Base-by-base conservation (phyloP, 345 rosid species). In the Pseudoturritis turrita region DNA sequence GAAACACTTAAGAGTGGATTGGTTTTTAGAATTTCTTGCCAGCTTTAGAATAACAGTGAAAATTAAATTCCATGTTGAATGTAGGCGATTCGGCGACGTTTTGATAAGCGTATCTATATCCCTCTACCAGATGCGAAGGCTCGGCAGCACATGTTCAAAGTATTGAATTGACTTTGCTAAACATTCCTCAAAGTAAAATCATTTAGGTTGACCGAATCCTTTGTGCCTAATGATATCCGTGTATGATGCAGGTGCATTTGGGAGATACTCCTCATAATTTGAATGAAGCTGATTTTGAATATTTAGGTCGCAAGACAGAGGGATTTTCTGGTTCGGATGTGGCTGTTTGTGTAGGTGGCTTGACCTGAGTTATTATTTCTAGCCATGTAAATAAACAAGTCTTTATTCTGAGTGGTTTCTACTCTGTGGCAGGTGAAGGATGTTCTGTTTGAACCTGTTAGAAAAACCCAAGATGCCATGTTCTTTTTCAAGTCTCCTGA, bases 251-350 rank as follows among this genome's bases (percentile, higher is more conserved):
- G 98, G 96, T 92, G 46, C 98, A 92, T 78, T 80, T 92, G 35
- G 98, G 98, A 70, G 98, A 92, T 78, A 92, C 98, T 45, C 98
- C 98, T 65, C 96, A 92, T 62, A 85, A 79, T 76, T 80, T 92
- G 82, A 80, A 79, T 39, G 96, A 88, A 79, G 75, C 91, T 60
- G 95, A 92, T 80, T 92, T 92, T 73, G 96, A 84, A 80, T 77
- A 66, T 62, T 87, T 92, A 80, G 95, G 83, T 68, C 83, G 81
- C 68, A 86, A 9, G 79, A 86, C 96, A 0, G 89, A 89, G 70
- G 96, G 98, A 22, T 92, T 89, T 77, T 92, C 98, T 26, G 98
- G 98, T 79, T 92, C 98, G 53, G 98, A 92, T 83, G 79, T 92
- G 49, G 47, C 98, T 66, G 95, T 92, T 79, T 92, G 95, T 83